Conservation (phyloP, 768 basidiomycete species). For the Kwoniella mangroviensis region DNA sequence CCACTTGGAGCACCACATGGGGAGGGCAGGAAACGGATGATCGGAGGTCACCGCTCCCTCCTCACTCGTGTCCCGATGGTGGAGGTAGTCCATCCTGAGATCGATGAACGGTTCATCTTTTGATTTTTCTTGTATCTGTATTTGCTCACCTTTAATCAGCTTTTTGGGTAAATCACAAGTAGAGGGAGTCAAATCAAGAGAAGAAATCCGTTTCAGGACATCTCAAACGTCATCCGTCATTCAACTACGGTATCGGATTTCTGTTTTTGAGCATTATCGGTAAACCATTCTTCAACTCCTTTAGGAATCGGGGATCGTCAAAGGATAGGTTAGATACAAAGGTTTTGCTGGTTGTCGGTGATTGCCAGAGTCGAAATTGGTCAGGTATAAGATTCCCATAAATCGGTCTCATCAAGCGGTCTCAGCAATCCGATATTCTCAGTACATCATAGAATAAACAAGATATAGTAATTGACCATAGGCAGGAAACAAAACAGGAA, state of each 20-base stretch:
- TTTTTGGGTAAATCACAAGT: neutral
- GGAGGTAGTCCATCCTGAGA: conserved; percentile 5
- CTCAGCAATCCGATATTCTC: no score
- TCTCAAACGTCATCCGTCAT: neutral
- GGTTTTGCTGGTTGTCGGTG: neutral
- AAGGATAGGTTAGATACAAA: conserved; percentile 14
- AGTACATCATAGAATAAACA: no score
- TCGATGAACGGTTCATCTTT: neutral
- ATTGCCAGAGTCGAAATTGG: neutral
- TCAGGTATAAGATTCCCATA: no score
- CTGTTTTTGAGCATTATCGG: neutral
- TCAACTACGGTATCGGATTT: neutral
- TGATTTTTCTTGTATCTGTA: neutral
- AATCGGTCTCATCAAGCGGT: no score
- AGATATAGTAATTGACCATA: no score
- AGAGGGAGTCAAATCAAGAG: neutral
- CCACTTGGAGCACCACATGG: neutral
- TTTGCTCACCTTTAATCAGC: neutral
- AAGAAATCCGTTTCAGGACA: neutral
- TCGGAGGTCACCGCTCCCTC: conserved; percentile 1
- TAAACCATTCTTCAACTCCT: conserved; percentile 1
- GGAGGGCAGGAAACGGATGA: neutral
- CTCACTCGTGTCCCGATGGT: neutral
- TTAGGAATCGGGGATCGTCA: neutral
- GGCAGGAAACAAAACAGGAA: neutral